phyloP scores from a whole-genome alignment of 768 basidiomycete species.

The Leucocoprinus birnbaumii region DNA sequence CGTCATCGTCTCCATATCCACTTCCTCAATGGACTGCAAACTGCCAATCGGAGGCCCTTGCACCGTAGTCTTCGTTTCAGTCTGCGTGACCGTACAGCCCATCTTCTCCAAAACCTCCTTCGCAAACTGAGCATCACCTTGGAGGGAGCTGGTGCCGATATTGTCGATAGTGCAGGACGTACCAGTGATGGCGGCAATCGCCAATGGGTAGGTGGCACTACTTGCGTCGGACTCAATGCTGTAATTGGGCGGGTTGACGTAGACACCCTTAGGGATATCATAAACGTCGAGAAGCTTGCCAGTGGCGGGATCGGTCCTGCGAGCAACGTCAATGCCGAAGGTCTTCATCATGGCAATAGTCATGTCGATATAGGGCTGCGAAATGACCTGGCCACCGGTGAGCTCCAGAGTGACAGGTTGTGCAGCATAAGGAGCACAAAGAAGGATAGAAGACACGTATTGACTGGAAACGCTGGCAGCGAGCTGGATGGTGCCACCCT shows the following conservation, averaged over 20 bases:
- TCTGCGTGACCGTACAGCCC: conserved; percentile 92
- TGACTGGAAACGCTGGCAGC: conserved; percentile 96
- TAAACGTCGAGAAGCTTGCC: conserved; percentile 77
- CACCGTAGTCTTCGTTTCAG: conserved; percentile 85
- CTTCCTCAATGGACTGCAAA: conserved; percentile 78
- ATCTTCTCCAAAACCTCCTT: conserved; percentile 90
- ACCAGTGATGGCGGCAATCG: conserved; percentile 97
- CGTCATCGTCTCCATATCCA: conserved; percentile 99
- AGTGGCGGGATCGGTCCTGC: conserved; percentile 56
- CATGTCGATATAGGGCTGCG: conserved; percentile 99
- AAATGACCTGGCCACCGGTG: conserved; percentile 93
- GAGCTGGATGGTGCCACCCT: conserved; percentile 79
- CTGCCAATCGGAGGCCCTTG: conserved; percentile 81
- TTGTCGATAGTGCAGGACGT: conserved; percentile 91
- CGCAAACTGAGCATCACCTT: conserved; percentile 97
- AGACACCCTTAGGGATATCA: conserved; percentile 77
- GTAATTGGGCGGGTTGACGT: conserved; percentile 77
- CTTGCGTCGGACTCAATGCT: conserved; percentile 95
- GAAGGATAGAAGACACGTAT: conserved; percentile 96
- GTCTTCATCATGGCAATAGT: conserved; percentile 96
- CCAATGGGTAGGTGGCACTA: conserved; percentile 94
- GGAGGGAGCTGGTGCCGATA: conserved; percentile 87
- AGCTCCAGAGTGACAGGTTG: conserved; percentile 87
- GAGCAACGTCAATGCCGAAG: conserved; percentile 78
- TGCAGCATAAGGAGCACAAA: conserved; percentile 91